Base-by-base conservation (phyloP, 768 basidiomycete genomes). In the Steccherinum ochraceum region DNA sequence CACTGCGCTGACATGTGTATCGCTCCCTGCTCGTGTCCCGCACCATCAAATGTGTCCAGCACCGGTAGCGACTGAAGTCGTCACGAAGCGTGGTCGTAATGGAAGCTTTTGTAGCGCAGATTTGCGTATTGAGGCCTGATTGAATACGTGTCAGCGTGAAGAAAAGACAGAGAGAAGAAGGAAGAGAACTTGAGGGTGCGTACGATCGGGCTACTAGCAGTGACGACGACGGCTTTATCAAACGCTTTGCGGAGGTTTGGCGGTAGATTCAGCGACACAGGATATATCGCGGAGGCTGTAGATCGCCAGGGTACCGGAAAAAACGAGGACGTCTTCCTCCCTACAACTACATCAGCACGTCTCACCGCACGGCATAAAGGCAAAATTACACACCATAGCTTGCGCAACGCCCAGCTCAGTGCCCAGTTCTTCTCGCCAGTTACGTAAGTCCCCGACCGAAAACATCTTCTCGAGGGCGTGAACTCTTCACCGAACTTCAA, bases 401-500 rank as follows among this genome's bases (percentile, higher is more conserved):
- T 67, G 19, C 73, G 62, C 10, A 89, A 69, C 0, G 83, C 83
- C 49, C 78, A 73, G 13, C 87, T 87, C 12, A 85, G 49, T 3
- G 71, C 71, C 82, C 83, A 86, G 59, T 89, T 81, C 56, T 69
- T 71, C 58, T 76, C 73, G 4, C 86, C 80, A 52, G 10, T 51
- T 52, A 49, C 71, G 73, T 53, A 88, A 57, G 51, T 70, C 78
- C 11, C 72, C 68, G 55, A 86, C 81, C 48, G 89, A 82, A 27
- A 80, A 82, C 2, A 79, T 82, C 67, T 89, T 76, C 18, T 89
- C 77, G 58, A 90, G 4, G 75, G 72, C 21, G 61, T 72, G 51
- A 82, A 76, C 44, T 76, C 74, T 44, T 82, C 76, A 5, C 84
- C 84, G 58, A 90, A 89, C 88, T 89, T 90, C 52, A 84, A 62